phyloP scores from a whole-genome alignment of 228 moss, liverwort and hornwort genomes.

The Sphagnum fallax region DNA sequence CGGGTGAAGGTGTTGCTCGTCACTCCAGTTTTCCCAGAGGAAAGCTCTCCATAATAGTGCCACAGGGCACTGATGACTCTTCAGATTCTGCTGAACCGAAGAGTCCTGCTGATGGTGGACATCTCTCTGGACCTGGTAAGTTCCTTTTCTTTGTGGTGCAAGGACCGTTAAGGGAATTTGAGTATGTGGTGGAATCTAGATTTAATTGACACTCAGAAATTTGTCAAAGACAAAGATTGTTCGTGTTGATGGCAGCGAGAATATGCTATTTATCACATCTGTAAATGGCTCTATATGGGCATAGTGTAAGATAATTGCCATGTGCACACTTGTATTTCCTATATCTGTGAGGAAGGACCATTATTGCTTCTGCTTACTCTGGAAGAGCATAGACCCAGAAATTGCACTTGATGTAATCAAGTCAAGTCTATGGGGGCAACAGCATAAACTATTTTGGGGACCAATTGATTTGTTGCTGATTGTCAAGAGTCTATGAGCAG shows the following conservation, averaged over 20 bases:
- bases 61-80: conserved; percentile 19
- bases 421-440: too few relatives aligned
- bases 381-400: background rate
- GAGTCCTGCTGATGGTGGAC: conserved; percentile 25
- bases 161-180: background rate
- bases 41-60: conserved; percentile 37
- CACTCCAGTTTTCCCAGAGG: conserved; percentile 26
- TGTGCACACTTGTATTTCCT: too few relatives aligned
- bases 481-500: too few relatives aligned
- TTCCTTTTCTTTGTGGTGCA: background rate
- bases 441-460: too few relatives aligned
- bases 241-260: too few relatives aligned
- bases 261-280: too few relatives aligned
- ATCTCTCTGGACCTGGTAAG: conserved; percentile 35
- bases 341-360: background rate
- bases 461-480: too few relatives aligned
- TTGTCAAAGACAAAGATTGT: too few relatives aligned
- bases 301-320: too few relatives aligned
- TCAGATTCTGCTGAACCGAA: conserved; percentile 21
- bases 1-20: conserved; percentile 14
- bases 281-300: too few relatives aligned
- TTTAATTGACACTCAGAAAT: too few relatives aligned
- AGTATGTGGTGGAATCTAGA: background rate
- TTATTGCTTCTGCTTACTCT: background rate
- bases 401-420: background rate